Evolutionary conservation across 2,329 filamentous ascomycete species (phyloP).

Genomic region (Sporothrix pallida): DNA sequence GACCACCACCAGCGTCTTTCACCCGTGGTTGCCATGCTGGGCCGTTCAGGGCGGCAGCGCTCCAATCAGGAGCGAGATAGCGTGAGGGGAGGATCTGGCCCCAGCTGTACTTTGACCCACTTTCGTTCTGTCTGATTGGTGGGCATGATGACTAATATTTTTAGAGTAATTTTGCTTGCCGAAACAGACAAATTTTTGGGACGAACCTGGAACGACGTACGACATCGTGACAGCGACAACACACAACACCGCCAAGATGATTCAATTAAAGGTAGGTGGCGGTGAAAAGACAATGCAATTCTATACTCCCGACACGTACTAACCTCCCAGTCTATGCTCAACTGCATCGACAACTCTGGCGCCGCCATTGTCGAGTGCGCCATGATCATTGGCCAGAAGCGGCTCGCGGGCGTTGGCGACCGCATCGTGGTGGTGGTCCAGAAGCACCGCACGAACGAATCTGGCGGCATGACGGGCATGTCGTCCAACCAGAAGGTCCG

Average conservation of each 20-base stretch:
- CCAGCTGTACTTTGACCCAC: neutral
- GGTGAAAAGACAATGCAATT: too few relatives aligned
- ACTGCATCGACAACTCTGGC: conserved; percentile 99
- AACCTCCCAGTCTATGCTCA: conserved; percentile 79
- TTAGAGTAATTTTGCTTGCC: neutral
- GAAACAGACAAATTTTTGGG: conserved; percentile 16
- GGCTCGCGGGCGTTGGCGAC: conserved; percentile 88
- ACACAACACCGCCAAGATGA: conserved; percentile 67
- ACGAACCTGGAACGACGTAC: neutral
- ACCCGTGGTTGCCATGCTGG: conserved; percentile 24
- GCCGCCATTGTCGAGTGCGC: conserved; percentile 96
- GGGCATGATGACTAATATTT: conserved; percentile 26
- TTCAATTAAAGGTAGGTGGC: conserved; percentile 77
- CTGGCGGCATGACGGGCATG: conserved; percentile 73
- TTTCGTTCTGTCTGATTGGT: neutral
- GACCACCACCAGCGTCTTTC: neutral
- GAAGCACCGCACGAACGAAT: conserved; percentile 83
- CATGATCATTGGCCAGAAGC: conserved; percentile 89
- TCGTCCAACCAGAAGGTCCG: conserved; percentile 89
- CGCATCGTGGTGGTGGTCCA: conserved; percentile 97
- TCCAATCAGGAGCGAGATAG: conserved; percentile 22
- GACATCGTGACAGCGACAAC: conserved; percentile 19
- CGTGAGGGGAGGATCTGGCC: neutral
- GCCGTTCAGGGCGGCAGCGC: conserved; percentile 9
- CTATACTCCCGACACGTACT: neutral